Evolutionary conservation across 2,329 filamentous ascomycete species (phyloP).

Genomic region (Claviceps sorghi): DNA sequence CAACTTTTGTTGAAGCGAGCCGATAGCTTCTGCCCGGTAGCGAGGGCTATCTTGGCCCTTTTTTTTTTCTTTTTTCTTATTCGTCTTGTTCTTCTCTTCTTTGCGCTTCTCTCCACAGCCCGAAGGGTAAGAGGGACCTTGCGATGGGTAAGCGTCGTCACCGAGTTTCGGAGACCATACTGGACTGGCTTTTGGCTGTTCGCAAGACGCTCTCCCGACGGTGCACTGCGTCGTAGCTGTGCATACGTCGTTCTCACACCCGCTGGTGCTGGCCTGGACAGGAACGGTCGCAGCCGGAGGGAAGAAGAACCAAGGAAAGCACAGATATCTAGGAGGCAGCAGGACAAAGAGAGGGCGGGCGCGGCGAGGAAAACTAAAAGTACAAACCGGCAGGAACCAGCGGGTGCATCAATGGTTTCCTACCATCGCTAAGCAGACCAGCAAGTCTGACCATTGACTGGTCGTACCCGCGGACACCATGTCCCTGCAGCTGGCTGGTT

Average conservation of each 20-base stretch:
- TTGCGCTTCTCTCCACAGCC: neutral
- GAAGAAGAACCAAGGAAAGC: neutral
- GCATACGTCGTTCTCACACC: neutral
- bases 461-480: neutral
- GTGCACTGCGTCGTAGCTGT: constrained; percentile 1
- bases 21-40: neutral
- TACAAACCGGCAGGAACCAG: neutral
- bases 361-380: neutral
- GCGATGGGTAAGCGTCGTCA: neutral
- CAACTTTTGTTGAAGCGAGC: neutral
- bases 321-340: neutral
- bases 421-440: neutral
- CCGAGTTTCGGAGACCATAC: constrained; percentile 1
- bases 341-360: neutral
- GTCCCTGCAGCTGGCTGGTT: no score
- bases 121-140: neutral
- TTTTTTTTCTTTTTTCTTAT: neutral
- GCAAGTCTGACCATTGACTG: no score
- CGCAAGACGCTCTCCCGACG: constrained; percentile 3
- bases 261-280: neutral
- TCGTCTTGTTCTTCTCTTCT: neutral
- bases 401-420: neutral
- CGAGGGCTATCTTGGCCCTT: neutral
- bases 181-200: neutral
- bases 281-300: neutral